phyloP scores from a whole-genome alignment of 306 rosid genomes.

The Cucurbita pepo region DNA sequence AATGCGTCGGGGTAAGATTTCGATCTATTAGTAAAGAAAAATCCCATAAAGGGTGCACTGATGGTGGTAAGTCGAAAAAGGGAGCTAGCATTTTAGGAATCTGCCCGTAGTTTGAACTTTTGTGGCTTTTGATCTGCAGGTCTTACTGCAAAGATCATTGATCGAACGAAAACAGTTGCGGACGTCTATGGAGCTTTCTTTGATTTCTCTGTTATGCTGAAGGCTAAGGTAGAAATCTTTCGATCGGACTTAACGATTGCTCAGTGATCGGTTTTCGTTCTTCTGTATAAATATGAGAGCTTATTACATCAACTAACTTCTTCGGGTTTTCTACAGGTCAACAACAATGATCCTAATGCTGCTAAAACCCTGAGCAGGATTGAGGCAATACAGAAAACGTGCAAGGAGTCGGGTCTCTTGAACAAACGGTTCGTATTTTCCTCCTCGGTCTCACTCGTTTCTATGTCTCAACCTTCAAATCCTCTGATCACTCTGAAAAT shows the following conservation, averaged over 20 bases:
- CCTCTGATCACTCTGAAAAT: slow-evolving; percentile 8
- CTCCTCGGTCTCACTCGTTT: background rate
- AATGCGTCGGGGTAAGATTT: slow-evolving; percentile 85
- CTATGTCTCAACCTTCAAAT: background rate
- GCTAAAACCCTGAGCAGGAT: slow-evolving; percentile 68
- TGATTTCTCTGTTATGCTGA: slow-evolving; percentile 64
- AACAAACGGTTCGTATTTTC: slow-evolving; percentile 36
- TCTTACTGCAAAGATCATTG: slow-evolving; percentile 86
- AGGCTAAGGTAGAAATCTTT: slow-evolving; percentile 55
- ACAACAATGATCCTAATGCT: slow-evolving; percentile 73
- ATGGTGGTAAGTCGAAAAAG: background rate
- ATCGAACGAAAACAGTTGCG: slow-evolving; percentile 63
- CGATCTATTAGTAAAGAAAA: background rate
- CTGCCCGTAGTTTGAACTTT: background rate
- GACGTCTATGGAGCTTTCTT: slow-evolving; percentile 88
- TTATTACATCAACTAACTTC: background rate
- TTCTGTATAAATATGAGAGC: background rate
- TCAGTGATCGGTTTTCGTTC: background rate
- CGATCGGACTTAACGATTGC: background rate
- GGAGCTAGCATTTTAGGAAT: background rate
- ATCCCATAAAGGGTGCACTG: background rate
- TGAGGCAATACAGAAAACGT: slow-evolving; percentile 53
- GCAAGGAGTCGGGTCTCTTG: slow-evolving; percentile 68
- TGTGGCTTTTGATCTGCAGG: slow-evolving; percentile 34
- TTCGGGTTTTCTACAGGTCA: slow-evolving; percentile 36